A percentile compares a stretch with the other conserved stretches of the same genome.
phyloP scores from a whole-genome alignment of 108 stramenopile species.

The Skeletonema menzelii region DNA sequence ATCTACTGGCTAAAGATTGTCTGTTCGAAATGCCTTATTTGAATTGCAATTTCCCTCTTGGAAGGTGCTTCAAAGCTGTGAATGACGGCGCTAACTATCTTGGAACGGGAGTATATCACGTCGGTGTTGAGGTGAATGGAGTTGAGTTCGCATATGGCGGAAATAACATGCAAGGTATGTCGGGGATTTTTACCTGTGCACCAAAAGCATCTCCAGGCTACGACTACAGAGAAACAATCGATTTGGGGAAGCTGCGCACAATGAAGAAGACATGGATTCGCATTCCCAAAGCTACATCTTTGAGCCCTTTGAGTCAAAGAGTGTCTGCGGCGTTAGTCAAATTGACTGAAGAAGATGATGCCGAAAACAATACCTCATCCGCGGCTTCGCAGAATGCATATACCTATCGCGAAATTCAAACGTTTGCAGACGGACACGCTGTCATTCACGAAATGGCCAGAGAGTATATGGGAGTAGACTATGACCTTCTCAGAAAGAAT shows the following conservation, averaged over 20 bases:
- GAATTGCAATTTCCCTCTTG: conserved; percentile 74
- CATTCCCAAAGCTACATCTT: conserved; percentile 10
- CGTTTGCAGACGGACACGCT: conserved; percentile 58
- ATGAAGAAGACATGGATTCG: conserved; percentile 45
- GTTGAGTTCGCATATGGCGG: conserved; percentile 83
- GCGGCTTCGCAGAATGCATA: conserved; percentile 9
- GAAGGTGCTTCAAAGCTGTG: conserved; percentile 66
- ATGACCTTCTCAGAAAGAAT: conserved; percentile 81
- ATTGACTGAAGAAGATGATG: conserved; percentile 10
- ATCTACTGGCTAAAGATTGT: conserved; percentile 63
- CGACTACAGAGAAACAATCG: conserved; percentile 70
- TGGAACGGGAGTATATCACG: conserved; percentile 85
- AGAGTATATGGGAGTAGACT: conserved; percentile 78
- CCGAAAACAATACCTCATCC: neutral
- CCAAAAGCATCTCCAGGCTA: conserved; percentile 78
- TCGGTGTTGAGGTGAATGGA: conserved; percentile 83
- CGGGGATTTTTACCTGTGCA: conserved; percentile 78
- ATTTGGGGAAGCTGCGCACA: conserved; percentile 64
- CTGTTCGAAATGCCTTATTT: conserved; percentile 62
- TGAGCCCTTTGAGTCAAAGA: neutral
- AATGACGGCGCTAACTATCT: conserved; percentile 71
- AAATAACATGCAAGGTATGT: conserved; percentile 60
- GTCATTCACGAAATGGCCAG: conserved; percentile 66
- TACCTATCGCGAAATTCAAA: conserved; percentile 45
- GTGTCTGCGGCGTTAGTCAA: neutral